These are phyloP conservation scores for Puccinia triticina DNA, from an alignment of 1,284 basidiomycete genomes.

Conservation along the genomic window DNA sequence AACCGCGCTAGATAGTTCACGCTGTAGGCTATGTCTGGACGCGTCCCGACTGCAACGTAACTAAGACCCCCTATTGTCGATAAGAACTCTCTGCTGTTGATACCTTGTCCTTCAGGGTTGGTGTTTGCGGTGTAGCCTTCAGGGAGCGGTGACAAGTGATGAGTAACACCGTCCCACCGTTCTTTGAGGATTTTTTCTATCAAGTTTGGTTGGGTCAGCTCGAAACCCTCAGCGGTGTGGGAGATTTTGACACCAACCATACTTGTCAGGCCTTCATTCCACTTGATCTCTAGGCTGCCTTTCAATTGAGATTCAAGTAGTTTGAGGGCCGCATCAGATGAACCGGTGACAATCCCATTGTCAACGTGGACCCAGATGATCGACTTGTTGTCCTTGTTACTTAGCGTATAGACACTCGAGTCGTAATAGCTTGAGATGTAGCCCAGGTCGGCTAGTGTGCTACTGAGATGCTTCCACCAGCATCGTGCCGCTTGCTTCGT, in stretches of 20 bases:
- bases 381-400: not conserved
- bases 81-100: not conserved
- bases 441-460: not conserved
- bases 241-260: not conserved
- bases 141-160: not conserved
- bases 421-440: not conserved
- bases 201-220: not conserved
- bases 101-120: not conserved
- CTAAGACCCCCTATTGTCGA: not conserved
- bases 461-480: not conserved
- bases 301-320: not conserved
- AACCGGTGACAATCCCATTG: not conserved
- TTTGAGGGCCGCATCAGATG: not conserved
- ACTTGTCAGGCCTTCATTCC: not conserved
- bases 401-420: not conserved
- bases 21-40: not conserved
- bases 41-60: constrained; percentile 9
- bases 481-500: constrained; percentile 5
- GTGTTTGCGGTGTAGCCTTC: not conserved
- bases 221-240: not conserved
- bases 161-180: not conserved
- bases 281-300: not conserved
- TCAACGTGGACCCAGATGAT: constrained; percentile 20
- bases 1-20: constrained; percentile 4
- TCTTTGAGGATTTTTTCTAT: not conserved